Evolutionary conservation across 495 filamentous ascomycete species (phyloP).

Genomic region (Tuber calosporum): DNA sequence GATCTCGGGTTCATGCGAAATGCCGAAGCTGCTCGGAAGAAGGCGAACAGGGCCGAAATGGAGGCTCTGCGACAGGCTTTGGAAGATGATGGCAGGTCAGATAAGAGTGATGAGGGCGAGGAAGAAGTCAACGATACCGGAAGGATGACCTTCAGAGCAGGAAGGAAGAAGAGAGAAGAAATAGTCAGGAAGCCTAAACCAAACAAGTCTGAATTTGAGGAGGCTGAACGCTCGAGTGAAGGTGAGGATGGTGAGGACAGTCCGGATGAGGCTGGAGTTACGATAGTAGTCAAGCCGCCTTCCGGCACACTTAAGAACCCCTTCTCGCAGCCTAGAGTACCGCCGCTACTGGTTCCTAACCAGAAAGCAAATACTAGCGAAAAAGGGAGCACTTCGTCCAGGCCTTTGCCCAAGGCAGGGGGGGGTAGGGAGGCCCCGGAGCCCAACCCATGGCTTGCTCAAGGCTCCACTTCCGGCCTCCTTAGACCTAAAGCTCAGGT

Average conservation of each 20-base stretch:
- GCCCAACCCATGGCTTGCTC: conserved; percentile 50
- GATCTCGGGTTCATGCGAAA: conserved; percentile 89
- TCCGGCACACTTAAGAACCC: conserved; percentile 19
- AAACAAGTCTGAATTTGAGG: conserved; percentile 32
- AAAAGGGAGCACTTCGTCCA: conserved; percentile 5
- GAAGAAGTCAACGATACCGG: conserved; percentile 53
- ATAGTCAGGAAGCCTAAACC: conserved; percentile 12
- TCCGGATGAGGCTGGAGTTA: conserved; percentile 41
- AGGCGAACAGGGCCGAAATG: conserved; percentile 73
- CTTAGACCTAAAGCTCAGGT: conserved; percentile 27
- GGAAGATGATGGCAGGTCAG: conserved; percentile 42
- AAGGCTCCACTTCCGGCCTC: conserved; percentile 8
- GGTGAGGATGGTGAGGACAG: conserved; percentile 49
- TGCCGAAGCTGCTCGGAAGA: conserved; percentile 67
- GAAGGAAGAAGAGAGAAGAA: conserved; percentile 32
- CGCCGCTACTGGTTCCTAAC: not conserved
- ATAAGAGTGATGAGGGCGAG: conserved; percentile 49
- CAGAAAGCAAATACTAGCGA: not conserved
- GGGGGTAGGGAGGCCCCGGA: conserved; percentile 31
- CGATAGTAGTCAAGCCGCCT: conserved; percentile 24
- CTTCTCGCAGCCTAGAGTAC: conserved; percentile 18
- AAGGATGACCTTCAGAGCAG: conserved; percentile 59
- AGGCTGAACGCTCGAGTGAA: conserved; percentile 15
- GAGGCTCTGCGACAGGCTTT: conserved; percentile 67
- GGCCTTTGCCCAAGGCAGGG: not conserved